These are phyloP conservation scores for Cyclotella baltica DNA, from an alignment of 108 stramenopile species.

Conservation along the genomic window DNA sequence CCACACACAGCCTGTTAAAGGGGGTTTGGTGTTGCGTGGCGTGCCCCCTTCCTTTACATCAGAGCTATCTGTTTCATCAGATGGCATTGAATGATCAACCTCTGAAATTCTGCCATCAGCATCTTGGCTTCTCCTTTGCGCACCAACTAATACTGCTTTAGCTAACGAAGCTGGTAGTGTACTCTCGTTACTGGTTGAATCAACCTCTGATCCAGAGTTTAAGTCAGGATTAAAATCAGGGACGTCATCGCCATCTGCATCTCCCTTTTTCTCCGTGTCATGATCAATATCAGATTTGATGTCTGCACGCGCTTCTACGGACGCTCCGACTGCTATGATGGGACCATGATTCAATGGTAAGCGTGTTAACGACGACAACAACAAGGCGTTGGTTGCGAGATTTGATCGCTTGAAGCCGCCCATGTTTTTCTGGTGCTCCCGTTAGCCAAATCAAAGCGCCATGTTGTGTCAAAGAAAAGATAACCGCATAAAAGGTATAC, in stretches of 20 bases:
- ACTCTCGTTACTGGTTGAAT: too few species aligned
- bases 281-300: constrained; percentile 2
- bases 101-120: background rate
- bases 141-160: constrained; percentile 33
- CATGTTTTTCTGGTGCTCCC: too few species aligned
- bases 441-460: too few species aligned
- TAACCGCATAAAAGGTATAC: too few species aligned
- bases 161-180: constrained; percentile 23
- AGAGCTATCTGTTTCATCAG: background rate
- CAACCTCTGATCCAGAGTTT: background rate
- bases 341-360: background rate
- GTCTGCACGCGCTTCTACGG: background rate
- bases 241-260: background rate
- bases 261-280: background rate
- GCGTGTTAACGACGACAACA: background rate
- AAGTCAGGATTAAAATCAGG: background rate
- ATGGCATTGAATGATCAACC: background rate
- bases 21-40: constrained; percentile 19
- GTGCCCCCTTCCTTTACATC: background rate
- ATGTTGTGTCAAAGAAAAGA: too few species aligned
- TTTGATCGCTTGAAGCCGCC: background rate
- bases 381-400: background rate
- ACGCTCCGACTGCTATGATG: background rate
- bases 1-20: constrained; percentile 41
- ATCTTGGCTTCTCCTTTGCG: constrained; percentile 4